phyloP scores from a whole-genome alignment of 495 filamentous ascomycete species.

The Chaetomium cochliodes region DNA sequence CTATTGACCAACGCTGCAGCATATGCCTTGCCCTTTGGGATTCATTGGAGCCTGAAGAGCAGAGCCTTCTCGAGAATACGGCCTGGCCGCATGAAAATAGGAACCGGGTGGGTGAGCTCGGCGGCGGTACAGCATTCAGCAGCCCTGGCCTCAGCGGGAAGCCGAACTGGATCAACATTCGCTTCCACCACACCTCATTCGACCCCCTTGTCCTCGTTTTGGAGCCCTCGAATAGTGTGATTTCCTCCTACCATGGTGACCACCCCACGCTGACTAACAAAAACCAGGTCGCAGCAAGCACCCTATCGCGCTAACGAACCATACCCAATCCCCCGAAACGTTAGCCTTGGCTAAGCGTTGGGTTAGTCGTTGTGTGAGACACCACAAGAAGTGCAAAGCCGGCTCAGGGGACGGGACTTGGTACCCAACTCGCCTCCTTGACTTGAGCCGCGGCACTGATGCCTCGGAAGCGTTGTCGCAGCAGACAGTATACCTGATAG shows the following conservation, averaged over 20 bases:
- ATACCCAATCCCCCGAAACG: neutral
- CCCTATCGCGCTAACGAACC: neutral
- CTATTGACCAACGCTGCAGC: conserved; percentile 3
- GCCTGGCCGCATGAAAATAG: neutral
- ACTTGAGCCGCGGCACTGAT: neutral
- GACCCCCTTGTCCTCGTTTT: neutral
- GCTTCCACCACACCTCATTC: neutral
- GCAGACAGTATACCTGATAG: neutral
- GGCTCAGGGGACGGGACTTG: neutral
- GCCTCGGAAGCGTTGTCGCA: neutral
- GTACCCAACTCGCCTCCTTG: conserved; percentile 3
- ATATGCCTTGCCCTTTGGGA: conserved; percentile 1
- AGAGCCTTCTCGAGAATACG: neutral
- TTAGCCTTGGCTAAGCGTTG: neutral
- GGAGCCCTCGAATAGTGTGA: neutral
- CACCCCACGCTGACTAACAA: neutral
- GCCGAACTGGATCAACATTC: neutral
- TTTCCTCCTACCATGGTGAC: neutral
- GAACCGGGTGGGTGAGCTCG: neutral
- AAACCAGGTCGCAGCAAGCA: neutral
- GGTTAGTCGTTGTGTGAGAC: neutral
- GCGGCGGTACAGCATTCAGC: neutral
- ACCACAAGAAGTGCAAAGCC: neutral
- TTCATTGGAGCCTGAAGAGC: neutral
- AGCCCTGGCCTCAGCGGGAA: neutral